phyloP scores from a whole-genome alignment of 352 stramenopile genomes.

The Phytopythium montanum region DNA sequence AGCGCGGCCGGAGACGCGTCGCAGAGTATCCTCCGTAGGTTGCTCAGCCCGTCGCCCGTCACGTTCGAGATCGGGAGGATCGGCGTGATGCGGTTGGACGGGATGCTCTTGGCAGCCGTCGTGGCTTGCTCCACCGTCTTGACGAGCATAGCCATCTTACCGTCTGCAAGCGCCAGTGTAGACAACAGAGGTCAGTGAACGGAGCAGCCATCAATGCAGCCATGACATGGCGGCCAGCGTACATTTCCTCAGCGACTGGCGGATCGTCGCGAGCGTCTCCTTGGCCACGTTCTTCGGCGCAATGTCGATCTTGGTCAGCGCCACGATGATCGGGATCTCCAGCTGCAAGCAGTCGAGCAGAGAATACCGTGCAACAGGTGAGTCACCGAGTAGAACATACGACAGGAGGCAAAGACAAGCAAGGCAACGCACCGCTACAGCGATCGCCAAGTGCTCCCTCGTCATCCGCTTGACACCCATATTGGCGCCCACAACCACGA shows the following conservation, averaged over 20 bases:
- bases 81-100: conserved; percentile 92
- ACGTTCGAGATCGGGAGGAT: conserved; percentile 98
- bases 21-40: conserved; percentile 70
- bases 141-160: conserved; percentile 93
- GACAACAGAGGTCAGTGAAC: not conserved
- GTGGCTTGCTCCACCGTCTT: conserved; percentile 84
- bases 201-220: not conserved
- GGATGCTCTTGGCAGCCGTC: conserved; percentile 86
- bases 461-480: conserved; percentile 96
- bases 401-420: not conserved
- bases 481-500: conserved; percentile 93
- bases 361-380: not conserved
- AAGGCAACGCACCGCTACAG: conserved; percentile 58
- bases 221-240: conserved; percentile 11
- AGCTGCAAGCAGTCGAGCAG: conserved; percentile 33
- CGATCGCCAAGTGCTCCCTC: conserved; percentile 91
- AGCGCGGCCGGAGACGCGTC: conserved; percentile 62
- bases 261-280: conserved; percentile 88
- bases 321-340: conserved; percentile 92
- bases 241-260: conserved; percentile 83
- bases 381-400: not conserved
- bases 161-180: conserved; percentile 30
- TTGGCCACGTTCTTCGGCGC: conserved; percentile 91
- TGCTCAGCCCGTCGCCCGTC: conserved; percentile 91
- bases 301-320: conserved; percentile 94